Evolutionary conservation across 768 basidiomycete genomes (phyloP).

Genomic region (Lactarius pseudohatsudake): DNA sequence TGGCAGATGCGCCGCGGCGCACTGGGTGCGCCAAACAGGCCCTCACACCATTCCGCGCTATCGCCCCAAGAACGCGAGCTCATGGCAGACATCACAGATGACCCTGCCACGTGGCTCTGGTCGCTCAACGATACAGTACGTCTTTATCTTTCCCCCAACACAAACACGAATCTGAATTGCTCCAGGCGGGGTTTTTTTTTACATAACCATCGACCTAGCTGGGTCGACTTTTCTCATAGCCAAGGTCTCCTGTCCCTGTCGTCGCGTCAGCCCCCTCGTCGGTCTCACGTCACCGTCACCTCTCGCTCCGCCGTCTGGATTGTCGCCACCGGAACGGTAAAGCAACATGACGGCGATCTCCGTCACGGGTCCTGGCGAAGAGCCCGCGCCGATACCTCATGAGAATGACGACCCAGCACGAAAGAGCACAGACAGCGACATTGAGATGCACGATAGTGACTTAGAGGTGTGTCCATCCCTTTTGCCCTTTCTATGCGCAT

Average conservation of each 20-base stretch:
- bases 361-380: not conserved
- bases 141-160: not conserved
- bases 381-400: too few relatives aligned
- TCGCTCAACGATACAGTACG: not conserved
- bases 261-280: not conserved
- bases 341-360: not conserved
- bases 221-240: too few relatives aligned
- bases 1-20: too few relatives aligned
- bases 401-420: not conserved
- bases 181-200: too few relatives aligned
- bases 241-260: not conserved
- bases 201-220: too few relatives aligned
- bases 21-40: too few relatives aligned
- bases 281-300: conserved; percentile 10
- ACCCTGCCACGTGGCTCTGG: conserved; percentile 9
- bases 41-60: not conserved
- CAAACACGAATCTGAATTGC: not conserved
- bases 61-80: conserved; percentile 24
- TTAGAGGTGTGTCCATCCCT: conserved; percentile 11
- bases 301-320: conserved; percentile 1
- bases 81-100: conserved; percentile 15
- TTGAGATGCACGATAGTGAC: not conserved
- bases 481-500: not conserved
- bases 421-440: not conserved
- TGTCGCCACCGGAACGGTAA: not conserved